Base-by-base conservation (phyloP, 305 asterid genomes). In the Fraxinus greggii region DNA sequence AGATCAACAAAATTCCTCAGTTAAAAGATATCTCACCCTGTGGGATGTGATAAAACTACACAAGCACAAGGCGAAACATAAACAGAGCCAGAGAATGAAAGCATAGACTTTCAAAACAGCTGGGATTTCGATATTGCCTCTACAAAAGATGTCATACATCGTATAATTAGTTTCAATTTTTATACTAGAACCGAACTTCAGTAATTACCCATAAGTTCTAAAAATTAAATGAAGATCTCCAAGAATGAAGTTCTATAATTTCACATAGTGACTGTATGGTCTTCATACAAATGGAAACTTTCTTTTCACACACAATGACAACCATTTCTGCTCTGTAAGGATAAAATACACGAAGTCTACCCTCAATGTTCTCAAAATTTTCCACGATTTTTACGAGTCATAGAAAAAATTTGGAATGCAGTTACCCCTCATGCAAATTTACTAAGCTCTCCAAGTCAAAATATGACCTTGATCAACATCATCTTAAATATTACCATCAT, bases 391-490 rank as follows among this genome's bases (percentile, higher is more conserved):
- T 67, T 28, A 26, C 35, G 4, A 65, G 73, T 7, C 73, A 26
- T 65, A 26, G 6, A 65, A 65, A 65, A 10, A 3, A 2, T 10
- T 24, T 65, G n/a, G 33, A 65, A 3, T 65, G 33, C 35, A 9
- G 15, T 24, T 8, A 65, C 73, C 23, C 33, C n/a, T 10, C 35
- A 28, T 67, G 74, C 38, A 35, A 63, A 48, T 33, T 36, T 40
- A 73, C 38, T 13, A 33, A 15, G 26, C 0, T 19, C 51, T 56
- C 28, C 32, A 59, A 31, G 0, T 63, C 74, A 61, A 36, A 28
- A 21, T n/a, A 10, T 48, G 32, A 75, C 24, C 80, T 74, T 26
- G 51, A 81, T 61, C 79, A 24, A 74, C 79, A 40, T 59, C 75
- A 36, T 81, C 32, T 61, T 61, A 9, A 61, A 61, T 61, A 3